Percentiles rank a stretch among this genome's conserved stretches.
Evolutionary conservation across 192 early-diverging fungal genomes (phyloP).

Genomic region (Umbelopsis isabellina): DNA sequence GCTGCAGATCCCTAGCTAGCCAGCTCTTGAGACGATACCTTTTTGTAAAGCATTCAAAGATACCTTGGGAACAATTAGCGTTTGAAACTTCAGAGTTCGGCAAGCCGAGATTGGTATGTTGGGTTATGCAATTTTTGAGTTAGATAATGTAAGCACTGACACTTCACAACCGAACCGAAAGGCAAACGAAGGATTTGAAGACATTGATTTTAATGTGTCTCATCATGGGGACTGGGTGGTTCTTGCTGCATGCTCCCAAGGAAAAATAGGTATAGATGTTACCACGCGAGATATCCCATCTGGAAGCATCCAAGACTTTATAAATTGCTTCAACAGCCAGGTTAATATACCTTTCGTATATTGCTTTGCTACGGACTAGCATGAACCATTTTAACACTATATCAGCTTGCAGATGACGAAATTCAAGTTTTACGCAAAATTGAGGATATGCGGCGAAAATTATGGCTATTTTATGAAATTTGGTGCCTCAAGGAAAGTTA

Average conservation of each 20-base stretch:
- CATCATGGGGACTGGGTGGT: conserved; percentile 67
- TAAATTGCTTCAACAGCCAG: neutral
- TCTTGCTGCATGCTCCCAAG: conserved; percentile 42
- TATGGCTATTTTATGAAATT: conserved; percentile 50
- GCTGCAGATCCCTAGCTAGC: neutral
- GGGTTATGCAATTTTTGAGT: neutral
- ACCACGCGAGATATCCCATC: conserved; percentile 47
- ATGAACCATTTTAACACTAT: neutral
- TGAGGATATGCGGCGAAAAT: conserved; percentile 18
- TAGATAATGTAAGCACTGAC: no score
- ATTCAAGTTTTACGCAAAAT: conserved; percentile 28
- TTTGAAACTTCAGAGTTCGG: neutral
- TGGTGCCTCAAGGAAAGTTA: conserved; percentile 66
- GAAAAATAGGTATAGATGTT: conserved; percentile 54
- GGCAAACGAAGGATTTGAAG: conserved; percentile 23
- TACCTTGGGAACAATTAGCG: neutral
- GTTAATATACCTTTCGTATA: neutral
- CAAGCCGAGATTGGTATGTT: neutral
- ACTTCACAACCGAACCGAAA: neutral
- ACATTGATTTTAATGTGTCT: conserved; percentile 54
- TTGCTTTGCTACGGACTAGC: neutral
- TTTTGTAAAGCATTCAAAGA: neutral
- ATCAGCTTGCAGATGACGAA: conserved; percentile 5
- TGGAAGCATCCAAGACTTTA: neutral
- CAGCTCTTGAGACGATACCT: conserved; percentile 6